phyloP scores from a whole-genome alignment of 2,329 filamentous ascomycete genomes.

The Pseudogymnoascus destructans region DNA sequence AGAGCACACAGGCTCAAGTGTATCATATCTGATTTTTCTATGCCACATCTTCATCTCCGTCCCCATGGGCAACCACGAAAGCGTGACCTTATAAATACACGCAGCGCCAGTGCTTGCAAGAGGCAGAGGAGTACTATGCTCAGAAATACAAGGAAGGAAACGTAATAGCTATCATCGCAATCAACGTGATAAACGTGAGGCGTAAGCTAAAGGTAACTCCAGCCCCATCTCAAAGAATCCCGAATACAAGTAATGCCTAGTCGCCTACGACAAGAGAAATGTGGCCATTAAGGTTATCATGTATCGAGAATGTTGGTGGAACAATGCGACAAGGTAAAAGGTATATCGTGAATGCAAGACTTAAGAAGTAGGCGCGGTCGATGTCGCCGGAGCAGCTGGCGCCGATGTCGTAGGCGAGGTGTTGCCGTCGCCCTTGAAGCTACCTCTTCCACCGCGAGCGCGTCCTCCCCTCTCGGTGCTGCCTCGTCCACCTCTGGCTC shows the following conservation, averaged over 20 bases:
- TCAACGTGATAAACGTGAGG: slow-evolving; percentile 17
- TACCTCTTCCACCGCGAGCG: slow-evolving; percentile 42
- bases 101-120: slow-evolving; percentile 25
- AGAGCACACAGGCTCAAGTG: slow-evolving; percentile 18
- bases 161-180: slow-evolving; percentile 24
- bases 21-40: slow-evolving; percentile 22
- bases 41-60: slow-evolving; percentile 15
- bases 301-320: slow-evolving; percentile 22
- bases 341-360: slow-evolving; percentile 15
- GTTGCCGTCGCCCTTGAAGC: slow-evolving; percentile 45
- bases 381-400: slow-evolving; percentile 33
- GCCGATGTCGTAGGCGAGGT: slow-evolving; percentile 32
- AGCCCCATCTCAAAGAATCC: slow-evolving; percentile 22
- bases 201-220: slow-evolving; percentile 26
- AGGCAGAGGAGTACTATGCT: slow-evolving; percentile 15
- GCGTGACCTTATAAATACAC: slow-evolving; percentile 21
- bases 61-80: slow-evolving; percentile 18
- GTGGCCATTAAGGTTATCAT: slow-evolving; percentile 24
- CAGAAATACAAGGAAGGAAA: slow-evolving; percentile 24
- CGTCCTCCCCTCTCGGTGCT: slow-evolving; percentile 38
- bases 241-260: slow-evolving; percentile 21
- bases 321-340: slow-evolving; percentile 16
- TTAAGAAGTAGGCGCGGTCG: slow-evolving; percentile 20
- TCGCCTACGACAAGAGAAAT: slow-evolving; percentile 18
- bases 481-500: slow-evolving; percentile 40